phyloP scores from a whole-genome alignment of 345 rosid genomes.

The Brassica carinata region DNA sequence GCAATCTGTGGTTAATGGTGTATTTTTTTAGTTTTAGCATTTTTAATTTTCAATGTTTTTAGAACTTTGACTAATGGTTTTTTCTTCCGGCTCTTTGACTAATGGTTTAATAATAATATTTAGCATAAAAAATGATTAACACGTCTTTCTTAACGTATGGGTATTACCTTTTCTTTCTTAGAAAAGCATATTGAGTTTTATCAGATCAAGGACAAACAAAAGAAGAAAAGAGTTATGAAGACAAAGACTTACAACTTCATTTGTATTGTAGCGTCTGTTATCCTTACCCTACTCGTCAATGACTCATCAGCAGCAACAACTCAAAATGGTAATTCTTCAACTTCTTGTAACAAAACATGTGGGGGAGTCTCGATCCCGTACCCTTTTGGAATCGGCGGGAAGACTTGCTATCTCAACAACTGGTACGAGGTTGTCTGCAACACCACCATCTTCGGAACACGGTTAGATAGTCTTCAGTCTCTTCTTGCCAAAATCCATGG shows the following conservation, averaged over 20 bases:
- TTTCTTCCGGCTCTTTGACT: no score
- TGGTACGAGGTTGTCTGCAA: slow-evolving; percentile 38
- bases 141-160: not conserved
- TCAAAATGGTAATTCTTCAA: slow-evolving; percentile 1
- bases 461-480: slow-evolving; percentile 78
- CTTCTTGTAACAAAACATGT: slow-evolving; percentile 23
- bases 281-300: slow-evolving; percentile 24
- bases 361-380: slow-evolving; percentile 29
- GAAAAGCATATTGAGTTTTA: not conserved
- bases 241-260: not conserved
- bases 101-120: no score
- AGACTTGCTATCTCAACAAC: slow-evolving; percentile 33
- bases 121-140: no score
- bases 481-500: slow-evolving; percentile 68
- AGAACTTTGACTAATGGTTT: no score
- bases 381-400: slow-evolving; percentile 34
- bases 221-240: not conserved
- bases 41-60: no score
- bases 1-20: no score
- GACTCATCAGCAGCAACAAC: slow-evolving; percentile 13
- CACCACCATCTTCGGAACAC: slow-evolving; percentile 21
- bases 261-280: not conserved
- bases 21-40: no score
- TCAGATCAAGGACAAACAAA: not conserved
- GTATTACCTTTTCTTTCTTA: no score